A percentile compares a stretch with the other conserved stretches of the same genome.
Evolutionary conservation across 208 protist genomes (phyloP).

Genomic region (Trypanosoma vivax): DNA sequence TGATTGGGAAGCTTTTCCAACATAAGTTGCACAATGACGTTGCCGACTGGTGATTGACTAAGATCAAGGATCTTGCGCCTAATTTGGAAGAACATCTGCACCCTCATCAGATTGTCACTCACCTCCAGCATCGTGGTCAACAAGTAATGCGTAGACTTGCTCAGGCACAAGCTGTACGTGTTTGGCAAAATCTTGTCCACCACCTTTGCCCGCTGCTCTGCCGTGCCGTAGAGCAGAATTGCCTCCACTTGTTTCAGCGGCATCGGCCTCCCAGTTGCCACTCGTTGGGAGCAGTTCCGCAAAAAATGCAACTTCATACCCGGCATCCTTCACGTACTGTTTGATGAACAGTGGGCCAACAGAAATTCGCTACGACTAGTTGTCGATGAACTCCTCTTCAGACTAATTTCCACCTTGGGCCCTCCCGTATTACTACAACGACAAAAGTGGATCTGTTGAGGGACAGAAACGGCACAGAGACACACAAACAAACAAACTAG

Average conservation of each 20-base stretch:
- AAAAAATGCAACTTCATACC: conserved; percentile 83
- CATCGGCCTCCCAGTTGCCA: conserved; percentile 71
- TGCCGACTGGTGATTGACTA: conserved; percentile 60
- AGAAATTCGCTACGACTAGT: no score
- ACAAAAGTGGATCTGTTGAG: no score
- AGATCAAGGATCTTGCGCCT: conserved; percentile 76
- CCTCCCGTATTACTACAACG: no score
- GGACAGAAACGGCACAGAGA: no score
- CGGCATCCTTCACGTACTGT: conserved; percentile 22
- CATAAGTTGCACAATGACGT: conserved; percentile 74
- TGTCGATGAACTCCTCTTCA: no score
- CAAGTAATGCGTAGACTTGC: conserved; percentile 73
- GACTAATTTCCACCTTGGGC: no score
- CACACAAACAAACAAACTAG: no score
- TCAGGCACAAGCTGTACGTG: conserved; percentile 65
- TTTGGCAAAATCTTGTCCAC: conserved; percentile 70
- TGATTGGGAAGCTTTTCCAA: conserved; percentile 61
- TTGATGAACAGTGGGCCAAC: background rate
- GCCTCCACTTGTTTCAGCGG: conserved; percentile 86
- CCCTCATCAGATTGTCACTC: conserved; percentile 69
- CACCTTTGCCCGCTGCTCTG: conserved; percentile 77
- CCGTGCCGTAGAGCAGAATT: conserved; percentile 73
- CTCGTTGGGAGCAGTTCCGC: conserved; percentile 77
- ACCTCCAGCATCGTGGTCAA: conserved; percentile 65
- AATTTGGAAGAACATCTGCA: conserved; percentile 76